Evolutionary conservation across 2,329 filamentous ascomycete species (phyloP).

Genomic region (Alternaria arbusti): DNA sequence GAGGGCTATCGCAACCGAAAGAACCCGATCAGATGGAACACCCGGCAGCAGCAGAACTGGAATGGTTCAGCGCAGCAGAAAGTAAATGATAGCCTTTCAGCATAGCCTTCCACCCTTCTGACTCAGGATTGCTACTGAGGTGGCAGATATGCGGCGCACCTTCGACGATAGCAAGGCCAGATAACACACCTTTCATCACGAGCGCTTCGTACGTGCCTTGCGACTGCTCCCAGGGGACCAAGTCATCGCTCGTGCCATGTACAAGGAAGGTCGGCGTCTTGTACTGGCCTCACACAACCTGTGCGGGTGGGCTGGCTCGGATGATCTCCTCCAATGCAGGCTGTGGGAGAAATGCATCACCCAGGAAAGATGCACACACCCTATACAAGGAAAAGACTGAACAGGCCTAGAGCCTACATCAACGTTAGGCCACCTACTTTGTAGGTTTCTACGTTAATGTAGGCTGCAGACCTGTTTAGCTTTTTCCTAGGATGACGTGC

Average conservation of each 20-base stretch:
- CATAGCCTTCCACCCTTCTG: neutral
- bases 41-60: neutral
- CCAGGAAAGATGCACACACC: neutral
- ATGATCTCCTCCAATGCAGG: neutral
- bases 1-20: neutral
- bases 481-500: neutral
- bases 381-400: neutral
- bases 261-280: neutral
- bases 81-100: neutral
- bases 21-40: neutral
- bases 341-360: neutral
- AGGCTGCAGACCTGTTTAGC: neutral
- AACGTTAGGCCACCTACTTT: too few species aligned
- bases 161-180: neutral
- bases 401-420: too few species aligned
- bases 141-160: neutral
- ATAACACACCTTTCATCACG: neutral
- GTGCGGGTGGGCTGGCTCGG: neutral
- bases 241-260: neutral
- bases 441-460: neutral
- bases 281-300: neutral
- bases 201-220: neutral
- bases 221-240: neutral
- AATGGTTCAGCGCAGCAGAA: neutral
- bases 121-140: neutral